A percentile compares a stretch with the other conserved stretches of the same genome.
phyloP scores from a whole-genome alignment of 176 grass and related monocot species.

The Oryza longistaminata region DNA sequence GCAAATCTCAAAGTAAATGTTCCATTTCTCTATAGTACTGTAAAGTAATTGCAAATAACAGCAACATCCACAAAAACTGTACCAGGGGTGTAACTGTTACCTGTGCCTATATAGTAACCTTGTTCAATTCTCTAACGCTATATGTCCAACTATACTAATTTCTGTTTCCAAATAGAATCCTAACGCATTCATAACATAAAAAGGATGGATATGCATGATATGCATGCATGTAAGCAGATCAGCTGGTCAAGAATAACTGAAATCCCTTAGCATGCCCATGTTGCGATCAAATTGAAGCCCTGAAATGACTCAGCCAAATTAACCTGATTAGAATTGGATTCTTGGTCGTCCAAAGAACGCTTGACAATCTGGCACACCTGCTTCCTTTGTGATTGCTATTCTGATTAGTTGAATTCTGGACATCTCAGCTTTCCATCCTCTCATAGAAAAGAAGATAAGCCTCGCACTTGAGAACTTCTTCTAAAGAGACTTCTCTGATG shows the following conservation, averaged over 20 bases:
- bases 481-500: slow-evolving; percentile 55
- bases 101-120: not conserved
- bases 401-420: not conserved
- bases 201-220: not conserved
- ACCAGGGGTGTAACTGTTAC: not conserved
- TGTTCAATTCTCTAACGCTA: not conserved
- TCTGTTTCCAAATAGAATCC: not conserved
- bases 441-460: slow-evolving; percentile 92
- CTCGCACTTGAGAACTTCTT: slow-evolving; percentile 56
- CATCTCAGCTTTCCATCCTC: slow-evolving; percentile 41
- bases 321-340: not conserved
- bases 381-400: not conserved
- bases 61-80: not conserved
- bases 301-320: not conserved
- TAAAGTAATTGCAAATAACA: not conserved
- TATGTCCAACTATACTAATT: not conserved
- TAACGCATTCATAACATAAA: not conserved
- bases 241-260: not conserved
- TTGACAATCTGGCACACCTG: not conserved
- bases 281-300: slow-evolving; percentile 8
- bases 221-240: not conserved
- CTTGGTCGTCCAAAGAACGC: not conserved
- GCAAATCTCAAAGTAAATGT: not conserved
- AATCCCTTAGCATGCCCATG: not conserved
- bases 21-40: not conserved